These are phyloP conservation scores for Curvularia spicifera DNA, from an alignment of 2,329 filamentous ascomycete species.

Conservation along the genomic window DNA sequence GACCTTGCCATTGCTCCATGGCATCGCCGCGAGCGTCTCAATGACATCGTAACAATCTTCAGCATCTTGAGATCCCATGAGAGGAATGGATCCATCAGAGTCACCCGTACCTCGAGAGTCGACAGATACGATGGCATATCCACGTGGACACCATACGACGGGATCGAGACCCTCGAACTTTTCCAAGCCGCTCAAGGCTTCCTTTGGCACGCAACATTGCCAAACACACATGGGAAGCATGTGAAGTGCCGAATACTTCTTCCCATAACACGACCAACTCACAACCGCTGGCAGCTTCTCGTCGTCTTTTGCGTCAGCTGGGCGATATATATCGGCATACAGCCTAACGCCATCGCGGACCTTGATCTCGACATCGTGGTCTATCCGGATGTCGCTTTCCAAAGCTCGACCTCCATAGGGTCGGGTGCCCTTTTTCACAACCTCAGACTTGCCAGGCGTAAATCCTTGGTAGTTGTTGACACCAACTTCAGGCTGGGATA, in stretches of 20 bases:
- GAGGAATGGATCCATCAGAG: slow-evolving; percentile 45
- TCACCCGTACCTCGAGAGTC: slow-evolving; percentile 42
- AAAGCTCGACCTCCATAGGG: slow-evolving; percentile 47
- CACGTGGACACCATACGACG: slow-evolving; percentile 40
- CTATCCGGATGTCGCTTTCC: slow-evolving; percentile 51
- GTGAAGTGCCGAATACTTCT: slow-evolving; percentile 50
- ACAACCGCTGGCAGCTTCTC: slow-evolving; percentile 54
- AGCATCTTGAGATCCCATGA: slow-evolving; percentile 55
- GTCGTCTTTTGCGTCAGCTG: slow-evolving; percentile 36
- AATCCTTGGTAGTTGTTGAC: slow-evolving; percentile 53
- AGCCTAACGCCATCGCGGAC: slow-evolving; percentile 53
- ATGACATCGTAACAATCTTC: slow-evolving; percentile 30
- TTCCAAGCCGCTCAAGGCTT: slow-evolving; percentile 42
- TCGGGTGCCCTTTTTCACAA: slow-evolving; percentile 50
- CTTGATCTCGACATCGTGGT: slow-evolving; percentile 55
- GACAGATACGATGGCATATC: slow-evolving; percentile 46
- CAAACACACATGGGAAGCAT: slow-evolving; percentile 51
- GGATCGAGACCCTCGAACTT: slow-evolving; percentile 56
- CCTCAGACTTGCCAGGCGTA: slow-evolving; percentile 49
- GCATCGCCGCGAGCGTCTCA: slow-evolving; percentile 43
- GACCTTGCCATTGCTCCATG: slow-evolving; percentile 55
- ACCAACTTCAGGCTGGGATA: slow-evolving; percentile 47
- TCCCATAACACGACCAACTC: slow-evolving; percentile 56
- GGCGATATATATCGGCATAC: slow-evolving; percentile 56
- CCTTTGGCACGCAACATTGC: slow-evolving; percentile 48